A percentile compares a stretch with the other conserved stretches of the same genome.
Conservation (phyloP, 2,329 filamentous ascomycete genomes). For the Xylariaceae sp. region DNA sequence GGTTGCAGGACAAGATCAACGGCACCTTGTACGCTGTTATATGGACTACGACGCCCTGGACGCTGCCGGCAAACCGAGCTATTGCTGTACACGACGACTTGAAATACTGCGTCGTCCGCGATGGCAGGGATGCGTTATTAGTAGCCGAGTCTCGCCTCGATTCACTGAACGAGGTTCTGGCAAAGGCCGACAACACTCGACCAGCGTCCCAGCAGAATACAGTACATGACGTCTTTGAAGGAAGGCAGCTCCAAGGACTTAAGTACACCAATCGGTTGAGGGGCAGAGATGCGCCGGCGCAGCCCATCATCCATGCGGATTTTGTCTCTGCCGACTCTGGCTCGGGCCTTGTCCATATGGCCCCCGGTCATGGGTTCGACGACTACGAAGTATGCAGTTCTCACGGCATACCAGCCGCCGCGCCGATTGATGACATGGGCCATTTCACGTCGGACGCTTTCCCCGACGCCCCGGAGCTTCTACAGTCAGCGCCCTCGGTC, state of each 20-base stretch:
- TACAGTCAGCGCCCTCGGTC: conserved; percentile 66
- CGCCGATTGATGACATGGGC: conserved; percentile 78
- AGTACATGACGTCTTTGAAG: conserved; percentile 54
- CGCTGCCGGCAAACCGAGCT: conserved; percentile 83
- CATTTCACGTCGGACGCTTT: conserved; percentile 75
- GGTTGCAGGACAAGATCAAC: conserved; percentile 35
- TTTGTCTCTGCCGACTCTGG: conserved; percentile 91
- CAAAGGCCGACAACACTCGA: conserved; percentile 23
- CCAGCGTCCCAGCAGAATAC: conserved; percentile 17
- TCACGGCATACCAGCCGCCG: conserved; percentile 66
- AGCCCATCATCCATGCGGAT: conserved; percentile 73
- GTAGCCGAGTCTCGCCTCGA: conserved; percentile 67
- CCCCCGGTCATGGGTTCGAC: conserved; percentile 93
- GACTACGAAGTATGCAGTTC: conserved; percentile 79
- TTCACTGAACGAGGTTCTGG: conserved; percentile 46
- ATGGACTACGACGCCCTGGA: conserved; percentile 99
- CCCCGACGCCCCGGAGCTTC: conserved; percentile 58
- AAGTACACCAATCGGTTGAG: conserved; percentile 68
- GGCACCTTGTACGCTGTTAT: conserved; percentile 71
- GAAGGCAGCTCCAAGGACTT: conserved; percentile 59
- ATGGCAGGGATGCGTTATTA: conserved; percentile 55
- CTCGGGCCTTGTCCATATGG: conserved; percentile 89
- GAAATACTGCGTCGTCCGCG: conserved; percentile 63
- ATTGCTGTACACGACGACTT: conserved; percentile 76
- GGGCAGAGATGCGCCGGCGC: conserved; percentile 47